phyloP scores from a whole-genome alignment of 2,329 filamentous ascomycete species.

The Phyllosticta citrichinensis region DNA sequence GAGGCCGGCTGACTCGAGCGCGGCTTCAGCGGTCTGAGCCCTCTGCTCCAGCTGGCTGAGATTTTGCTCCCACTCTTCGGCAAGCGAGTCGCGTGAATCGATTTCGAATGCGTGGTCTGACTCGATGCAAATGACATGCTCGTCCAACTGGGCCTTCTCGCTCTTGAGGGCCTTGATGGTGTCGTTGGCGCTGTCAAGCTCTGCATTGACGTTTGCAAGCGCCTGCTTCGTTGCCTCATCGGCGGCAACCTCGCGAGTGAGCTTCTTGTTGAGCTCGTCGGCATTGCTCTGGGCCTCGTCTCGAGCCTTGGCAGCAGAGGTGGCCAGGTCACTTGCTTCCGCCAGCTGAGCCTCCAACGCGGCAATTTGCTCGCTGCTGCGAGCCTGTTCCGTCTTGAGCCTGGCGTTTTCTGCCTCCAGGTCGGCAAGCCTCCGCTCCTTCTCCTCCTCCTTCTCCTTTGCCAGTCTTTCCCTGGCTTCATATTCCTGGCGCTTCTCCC shows the following conservation, averaged over 20 bases:
- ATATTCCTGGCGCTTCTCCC: too few species aligned
- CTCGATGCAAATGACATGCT: neutral
- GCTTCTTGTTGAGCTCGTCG: neutral
- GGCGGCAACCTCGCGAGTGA: neutral
- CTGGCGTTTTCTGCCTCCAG: neutral
- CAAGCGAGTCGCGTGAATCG: too few species aligned
- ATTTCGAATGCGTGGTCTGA: too few species aligned
- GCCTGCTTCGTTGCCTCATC: neutral
- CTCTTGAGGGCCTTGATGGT: neutral
- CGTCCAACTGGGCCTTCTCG: neutral
- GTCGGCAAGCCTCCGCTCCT: neutral
- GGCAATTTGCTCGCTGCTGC: neutral
- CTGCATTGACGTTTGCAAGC: too few species aligned
- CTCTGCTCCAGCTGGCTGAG: too few species aligned
- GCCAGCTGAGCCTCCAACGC: neutral
- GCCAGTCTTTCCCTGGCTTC: too few species aligned
- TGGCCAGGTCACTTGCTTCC: neutral
- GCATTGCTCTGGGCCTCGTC: neutral
- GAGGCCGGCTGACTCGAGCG: too few species aligned
- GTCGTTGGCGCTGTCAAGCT: neutral
- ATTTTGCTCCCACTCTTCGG: too few species aligned
- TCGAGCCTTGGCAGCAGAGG: too few species aligned
- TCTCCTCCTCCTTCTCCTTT: neutral
- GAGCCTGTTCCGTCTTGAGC: neutral
- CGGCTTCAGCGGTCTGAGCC: too few species aligned